Conservation (phyloP, 192 early-diverging fungal genomes). For the Podila epicladia region DNA sequence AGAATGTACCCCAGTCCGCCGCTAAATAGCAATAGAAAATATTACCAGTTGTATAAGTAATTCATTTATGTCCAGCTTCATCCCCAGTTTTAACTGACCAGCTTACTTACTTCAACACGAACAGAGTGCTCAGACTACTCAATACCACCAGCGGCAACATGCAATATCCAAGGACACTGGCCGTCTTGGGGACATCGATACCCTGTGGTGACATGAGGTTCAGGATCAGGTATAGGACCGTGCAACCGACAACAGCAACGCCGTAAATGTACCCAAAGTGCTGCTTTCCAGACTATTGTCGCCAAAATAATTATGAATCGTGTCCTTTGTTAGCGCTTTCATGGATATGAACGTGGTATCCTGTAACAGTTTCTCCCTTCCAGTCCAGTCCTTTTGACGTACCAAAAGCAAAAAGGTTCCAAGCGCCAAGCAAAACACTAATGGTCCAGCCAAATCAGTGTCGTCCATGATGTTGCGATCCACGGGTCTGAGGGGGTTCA, state of each 20-base stretch:
- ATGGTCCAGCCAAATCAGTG: slow-evolving; percentile 94
- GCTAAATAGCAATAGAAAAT: slow-evolving; percentile 26
- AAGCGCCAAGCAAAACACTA: slow-evolving; percentile 91
- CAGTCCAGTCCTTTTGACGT: slow-evolving; percentile 10
- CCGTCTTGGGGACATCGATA: slow-evolving; percentile 87
- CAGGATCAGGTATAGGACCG: slow-evolving; percentile 86
- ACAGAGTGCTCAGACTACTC: slow-evolving; percentile 75
- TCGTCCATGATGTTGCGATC: slow-evolving; percentile 93
- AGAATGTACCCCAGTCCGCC: slow-evolving; percentile 69
- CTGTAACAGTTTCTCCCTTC: no score
- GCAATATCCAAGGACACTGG: slow-evolving; percentile 97
- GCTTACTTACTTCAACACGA: slow-evolving; percentile 71
- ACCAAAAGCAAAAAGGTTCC: slow-evolving; percentile 90
- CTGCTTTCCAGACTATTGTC: slow-evolving; percentile 82
- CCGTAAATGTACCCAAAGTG: slow-evolving; percentile 99
- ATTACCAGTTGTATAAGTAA: neutral
- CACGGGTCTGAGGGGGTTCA: slow-evolving; percentile 83
- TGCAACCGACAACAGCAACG: slow-evolving; percentile 87
- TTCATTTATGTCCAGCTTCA: neutral
- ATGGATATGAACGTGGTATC: neutral
- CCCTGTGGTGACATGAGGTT: slow-evolving; percentile 95
- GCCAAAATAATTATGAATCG: neutral
- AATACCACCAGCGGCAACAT: slow-evolving; percentile 94
- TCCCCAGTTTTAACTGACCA: neutral
- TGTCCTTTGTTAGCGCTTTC: neutral